Base-by-base conservation (phyloP, 2,329 filamentous ascomycete species). In the Beauveria bassiana region DNA sequence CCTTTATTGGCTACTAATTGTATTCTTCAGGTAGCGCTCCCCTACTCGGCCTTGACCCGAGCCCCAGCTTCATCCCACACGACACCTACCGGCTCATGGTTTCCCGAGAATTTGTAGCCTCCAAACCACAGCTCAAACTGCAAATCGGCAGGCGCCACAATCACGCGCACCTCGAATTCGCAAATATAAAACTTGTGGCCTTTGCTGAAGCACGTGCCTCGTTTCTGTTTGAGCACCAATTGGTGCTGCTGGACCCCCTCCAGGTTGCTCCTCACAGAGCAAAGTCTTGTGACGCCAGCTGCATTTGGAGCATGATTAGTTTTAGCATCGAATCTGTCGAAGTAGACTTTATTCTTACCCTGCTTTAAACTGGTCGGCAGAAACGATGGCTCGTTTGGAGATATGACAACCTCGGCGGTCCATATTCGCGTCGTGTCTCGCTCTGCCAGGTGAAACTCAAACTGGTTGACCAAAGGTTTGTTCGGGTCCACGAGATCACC, bases 121-220 rank as follows among this genome's bases (percentile, higher is more conserved):
- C 67, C 72, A 61, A 76, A 78, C 77, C 77, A 79, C 3, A 79
- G 64, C 63, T 77, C 75, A 51, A 79, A 79, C 6, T 70, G 67
- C 42, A 86, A 70, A 61, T 86, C 83, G 0, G 84, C 79, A 0
- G 81, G 77, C 1, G 81, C 82, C 3, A 82, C 78, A 42, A 84
- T 74, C 4, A 83, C 81, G 61, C 82, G 77, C 0, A 86, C 77
- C 55, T 82, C 79, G 57, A 79, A 79, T 7, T 69, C 70, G 51
- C 74, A 77, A 4, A 76, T 64, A 49, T 74, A 78, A 59, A 72
- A 79, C 45, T 69, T 73, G 56, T 71, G 69, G 9, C 75, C 72
- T 18, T 68, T 69, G 8, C 66, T 66, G 57, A 75, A 73, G 20
- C 73, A 71, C 0, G 67, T 69, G 2, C 70, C 66, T 3, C 72